These are phyloP conservation scores for Mycena vulgaris DNA, from an alignment of 768 basidiomycete species.

Conservation along the genomic window DNA sequence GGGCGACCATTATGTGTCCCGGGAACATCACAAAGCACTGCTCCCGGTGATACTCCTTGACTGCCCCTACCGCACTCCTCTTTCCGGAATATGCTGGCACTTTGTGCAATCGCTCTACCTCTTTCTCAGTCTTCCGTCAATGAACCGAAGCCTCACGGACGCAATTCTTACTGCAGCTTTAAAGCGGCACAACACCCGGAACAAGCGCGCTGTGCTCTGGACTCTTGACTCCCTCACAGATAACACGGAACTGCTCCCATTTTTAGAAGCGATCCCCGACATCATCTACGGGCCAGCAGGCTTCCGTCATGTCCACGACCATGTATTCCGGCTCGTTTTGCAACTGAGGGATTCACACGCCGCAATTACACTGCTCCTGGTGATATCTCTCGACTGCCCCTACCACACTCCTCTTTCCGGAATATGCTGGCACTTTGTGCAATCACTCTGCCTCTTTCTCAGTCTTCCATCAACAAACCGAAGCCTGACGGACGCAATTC, in stretches of 20 bases:
- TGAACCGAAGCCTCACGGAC: slow-evolving; percentile 9
- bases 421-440: slow-evolving; percentile 21
- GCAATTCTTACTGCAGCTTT: slow-evolving; percentile 14
- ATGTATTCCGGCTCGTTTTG: slow-evolving; percentile 27
- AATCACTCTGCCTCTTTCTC: neutral
- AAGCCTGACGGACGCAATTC: slow-evolving; percentile 20
- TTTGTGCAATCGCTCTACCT: neutral
- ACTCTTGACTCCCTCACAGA: slow-evolving; percentile 28
- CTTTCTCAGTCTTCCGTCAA: slow-evolving; percentile 3
- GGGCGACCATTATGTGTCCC: no score
- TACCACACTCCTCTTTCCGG: slow-evolving; percentile 23
- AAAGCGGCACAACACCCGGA: slow-evolving; percentile 10
- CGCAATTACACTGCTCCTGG: slow-evolving; percentile 9
- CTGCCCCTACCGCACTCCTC: no score
- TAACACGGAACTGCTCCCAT: no score
- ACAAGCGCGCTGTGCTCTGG: slow-evolving; percentile 33
- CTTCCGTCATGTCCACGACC: slow-evolving; percentile 18
- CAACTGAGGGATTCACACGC: no score
- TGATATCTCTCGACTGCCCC: neutral
- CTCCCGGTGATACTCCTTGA: no score
- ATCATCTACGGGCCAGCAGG: slow-evolving; percentile 25
- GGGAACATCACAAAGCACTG: no score
- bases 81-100: slow-evolving; percentile 26
- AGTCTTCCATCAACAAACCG: neutral
- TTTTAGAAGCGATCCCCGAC: no score